Base-by-base conservation (phyloP, 75 land plant species). In the Picea glauca region DNA sequence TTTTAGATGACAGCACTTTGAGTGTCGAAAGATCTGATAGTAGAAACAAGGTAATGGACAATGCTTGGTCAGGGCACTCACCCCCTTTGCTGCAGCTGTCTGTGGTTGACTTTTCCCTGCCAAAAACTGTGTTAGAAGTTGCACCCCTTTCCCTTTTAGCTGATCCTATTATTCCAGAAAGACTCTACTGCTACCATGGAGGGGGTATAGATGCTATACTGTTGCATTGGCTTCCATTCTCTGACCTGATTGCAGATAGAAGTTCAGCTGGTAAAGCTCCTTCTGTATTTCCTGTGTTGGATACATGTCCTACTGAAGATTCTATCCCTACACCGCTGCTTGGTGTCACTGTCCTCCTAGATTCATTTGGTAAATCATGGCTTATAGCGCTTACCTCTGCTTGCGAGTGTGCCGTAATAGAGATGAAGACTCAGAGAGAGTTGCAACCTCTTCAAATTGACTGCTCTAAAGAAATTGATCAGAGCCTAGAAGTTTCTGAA, bases 161-260 rank as follows among this genome's bases (percentile, higher is more conserved):
- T 64, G 99, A 97, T 80, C 90, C 93, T 14, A 83, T 95, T 67
- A 78, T 88, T 75, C 87, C 88, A 6, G 90, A 95, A 78, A 88
- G 94, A 82, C 80, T 95, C 50, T 95, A 87, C 79, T 82, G 91
- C 56, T 76, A 95, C 64, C 99, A 97, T 90, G 87, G 81, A 80
- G 90, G 90, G 66, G 99, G 99, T 20, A 62, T 97, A 40, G 99
- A 97, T 83, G 85, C 92, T 38, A 73, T 97, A 60, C 65, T 86
- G 58, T 79, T 97, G 83, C 93, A 91, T 81, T 97, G 89, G 91
- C 92, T 97, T 20, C 99, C 99, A n/a, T 97, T 95, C 78, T 94
- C 99, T 66, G 86, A 83, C 67, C 84, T 86, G 78, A 70, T 74
- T 77, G 50, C 61, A 56, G 89, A 84, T 60, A 91, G 80, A 81